Conservation (phyloP, 768 basidiomycete species). For the Pleurotus citrinopileatus region DNA sequence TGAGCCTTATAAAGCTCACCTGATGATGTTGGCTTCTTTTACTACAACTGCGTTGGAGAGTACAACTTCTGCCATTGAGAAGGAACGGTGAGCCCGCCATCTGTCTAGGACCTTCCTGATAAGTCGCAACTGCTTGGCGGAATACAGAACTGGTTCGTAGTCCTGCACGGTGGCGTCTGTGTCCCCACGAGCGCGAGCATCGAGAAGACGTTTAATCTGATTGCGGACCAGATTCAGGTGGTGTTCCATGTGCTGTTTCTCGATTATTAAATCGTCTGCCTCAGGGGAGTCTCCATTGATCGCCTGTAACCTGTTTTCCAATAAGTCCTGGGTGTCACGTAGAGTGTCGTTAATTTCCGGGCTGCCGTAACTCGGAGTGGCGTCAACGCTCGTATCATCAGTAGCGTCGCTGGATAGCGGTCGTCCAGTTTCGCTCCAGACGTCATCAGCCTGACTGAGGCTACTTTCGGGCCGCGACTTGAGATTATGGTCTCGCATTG, state of each 20-base stretch:
- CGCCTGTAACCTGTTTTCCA: conserved; percentile 72
- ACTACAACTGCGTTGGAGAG: conserved; percentile 81
- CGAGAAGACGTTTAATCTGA: conserved; percentile 80
- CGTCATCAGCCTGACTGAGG: conserved; percentile 79
- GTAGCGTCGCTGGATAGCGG: conserved; percentile 79
- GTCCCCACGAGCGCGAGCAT: conserved; percentile 77
- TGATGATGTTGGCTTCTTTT: conserved; percentile 95
- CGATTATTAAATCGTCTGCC: conserved; percentile 82
- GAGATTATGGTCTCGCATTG: conserved; percentile 75
- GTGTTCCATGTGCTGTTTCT: conserved; percentile 92
- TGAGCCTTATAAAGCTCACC: conserved; percentile 38
- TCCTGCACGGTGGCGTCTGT: conserved; percentile 55
- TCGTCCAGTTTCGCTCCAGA: conserved; percentile 88
- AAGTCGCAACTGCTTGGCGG: conserved; percentile 75
- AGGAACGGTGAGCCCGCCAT: conserved; percentile 83
- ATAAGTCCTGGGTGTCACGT: conserved; percentile 70
- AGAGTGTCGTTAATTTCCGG: conserved; percentile 66
- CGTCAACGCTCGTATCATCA: conserved; percentile 85
- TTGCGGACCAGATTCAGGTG: conserved; percentile 77
- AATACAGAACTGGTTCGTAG: conserved; percentile 82
- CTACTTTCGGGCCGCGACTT: conserved; percentile 90
- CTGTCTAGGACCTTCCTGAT: conserved; percentile 80
- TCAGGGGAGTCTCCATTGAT: conserved; percentile 52
- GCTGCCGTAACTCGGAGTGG: conserved; percentile 52
- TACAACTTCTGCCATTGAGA: conserved; percentile 90